These are phyloP conservation scores for Cucurbita ficifolia DNA, from an alignment of 306 rosid genomes.

Conservation along the genomic window DNA sequence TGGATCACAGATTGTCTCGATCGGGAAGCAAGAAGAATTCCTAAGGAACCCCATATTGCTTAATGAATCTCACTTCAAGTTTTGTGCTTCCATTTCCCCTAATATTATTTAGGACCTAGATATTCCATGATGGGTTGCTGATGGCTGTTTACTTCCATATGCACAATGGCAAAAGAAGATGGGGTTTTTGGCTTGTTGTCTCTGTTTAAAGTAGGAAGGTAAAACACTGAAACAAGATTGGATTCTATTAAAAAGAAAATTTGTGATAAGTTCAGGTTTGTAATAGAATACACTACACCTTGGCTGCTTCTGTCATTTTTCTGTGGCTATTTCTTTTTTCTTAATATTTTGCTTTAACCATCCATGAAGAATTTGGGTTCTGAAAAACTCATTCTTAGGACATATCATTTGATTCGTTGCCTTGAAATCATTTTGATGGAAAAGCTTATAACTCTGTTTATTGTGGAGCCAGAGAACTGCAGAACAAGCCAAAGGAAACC, in stretches of 20 bases:
- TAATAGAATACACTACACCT: constrained; percentile 10
- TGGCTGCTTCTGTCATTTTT: not conserved
- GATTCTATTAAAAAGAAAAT: constrained; percentile 22
- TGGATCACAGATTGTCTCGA: constrained; percentile 41
- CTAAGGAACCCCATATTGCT: constrained; percentile 18
- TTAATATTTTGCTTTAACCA: not conserved
- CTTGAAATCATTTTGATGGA: not conserved
- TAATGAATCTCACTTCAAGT: not conserved
- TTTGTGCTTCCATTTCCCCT: not conserved
- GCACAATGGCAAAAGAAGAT: constrained; percentile 19
- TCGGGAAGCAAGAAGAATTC: constrained; percentile 63
- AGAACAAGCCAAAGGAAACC: not conserved
- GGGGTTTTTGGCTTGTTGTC: constrained; percentile 20
- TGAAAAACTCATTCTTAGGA: not conserved
- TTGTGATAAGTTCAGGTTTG: constrained; percentile 20
- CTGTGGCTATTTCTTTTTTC: not conserved
- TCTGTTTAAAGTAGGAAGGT: constrained; percentile 6
- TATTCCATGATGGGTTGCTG: constrained; percentile 21
- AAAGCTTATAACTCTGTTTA: not conserved
- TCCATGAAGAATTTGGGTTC: constrained; percentile 4
- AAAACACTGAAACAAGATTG: constrained; percentile 17
- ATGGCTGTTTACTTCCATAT: constrained; percentile 15
- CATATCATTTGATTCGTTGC: not conserved
- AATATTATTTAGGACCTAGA: constrained; percentile 5
- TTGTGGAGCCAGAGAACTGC: not conserved